Evolutionary conservation across 257 asterid genomes (phyloP).

Genomic region (Solanum ossicruentum): DNA sequence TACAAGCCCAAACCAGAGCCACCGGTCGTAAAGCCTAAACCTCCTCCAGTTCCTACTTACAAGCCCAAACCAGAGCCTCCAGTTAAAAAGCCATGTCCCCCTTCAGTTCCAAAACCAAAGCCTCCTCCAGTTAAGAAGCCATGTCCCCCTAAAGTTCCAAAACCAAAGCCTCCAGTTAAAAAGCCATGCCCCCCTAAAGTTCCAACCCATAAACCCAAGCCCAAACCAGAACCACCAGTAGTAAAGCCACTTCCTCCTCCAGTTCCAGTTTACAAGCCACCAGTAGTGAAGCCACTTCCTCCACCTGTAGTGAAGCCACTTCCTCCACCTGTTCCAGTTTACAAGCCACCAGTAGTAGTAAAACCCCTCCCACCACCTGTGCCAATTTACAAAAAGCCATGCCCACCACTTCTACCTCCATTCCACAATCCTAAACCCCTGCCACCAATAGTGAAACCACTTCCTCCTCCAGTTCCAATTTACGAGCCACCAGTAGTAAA

Average conservation of each 20-base stretch:
- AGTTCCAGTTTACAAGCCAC: slow-evolving; percentile 10
- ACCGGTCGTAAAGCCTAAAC: not conserved
- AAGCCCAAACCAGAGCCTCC: slow-evolving; percentile 15
- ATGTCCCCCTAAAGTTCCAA: not conserved
- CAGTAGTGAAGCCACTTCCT: slow-evolving; percentile 17
- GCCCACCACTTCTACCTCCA: slow-evolving; percentile 18
- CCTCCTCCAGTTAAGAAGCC: not conserved
- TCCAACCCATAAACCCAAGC: not conserved
- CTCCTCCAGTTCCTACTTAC: slow-evolving; percentile 1
- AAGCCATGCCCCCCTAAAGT: not conserved
- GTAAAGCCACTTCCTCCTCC: slow-evolving; percentile 30
- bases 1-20: slow-evolving; percentile 11
- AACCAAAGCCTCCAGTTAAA: not conserved
- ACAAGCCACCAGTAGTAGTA: not conserved
- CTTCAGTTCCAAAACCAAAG: not conserved
- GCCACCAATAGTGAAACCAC: slow-evolving; percentile 10
- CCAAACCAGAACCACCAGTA: not conserved
- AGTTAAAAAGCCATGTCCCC: not conserved
- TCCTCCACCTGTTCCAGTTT: slow-evolving; percentile 30
- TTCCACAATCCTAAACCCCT: not conserved
- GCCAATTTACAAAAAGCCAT: slow-evolving; percentile 28
- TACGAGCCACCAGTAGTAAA: slow-evolving; percentile 1
- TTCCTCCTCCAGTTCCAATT: slow-evolving; percentile 29
- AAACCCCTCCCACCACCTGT: slow-evolving; percentile 29
- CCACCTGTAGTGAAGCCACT: slow-evolving; percentile 25